These are phyloP conservation scores for Colletotrichum scovillei DNA, from an alignment of 2,329 filamentous ascomycete species.

Conservation along the genomic window DNA sequence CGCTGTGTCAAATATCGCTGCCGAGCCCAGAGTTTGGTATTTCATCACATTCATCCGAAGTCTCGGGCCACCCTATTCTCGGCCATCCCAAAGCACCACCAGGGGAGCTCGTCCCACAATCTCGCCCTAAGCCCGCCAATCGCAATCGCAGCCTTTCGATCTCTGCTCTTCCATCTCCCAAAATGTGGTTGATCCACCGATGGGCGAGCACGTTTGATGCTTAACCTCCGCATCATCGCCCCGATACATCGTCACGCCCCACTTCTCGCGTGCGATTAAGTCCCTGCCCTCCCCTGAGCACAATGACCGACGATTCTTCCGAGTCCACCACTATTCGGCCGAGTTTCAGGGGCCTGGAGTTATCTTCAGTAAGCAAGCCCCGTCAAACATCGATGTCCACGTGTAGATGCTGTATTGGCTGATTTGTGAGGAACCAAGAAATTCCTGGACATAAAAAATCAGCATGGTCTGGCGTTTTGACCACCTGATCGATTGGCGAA, in stretches of 20 bases:
- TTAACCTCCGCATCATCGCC: neutral
- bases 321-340: neutral
- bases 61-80: slow-evolving; percentile 11
- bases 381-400: neutral
- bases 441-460: neutral
- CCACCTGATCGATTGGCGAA: neutral
- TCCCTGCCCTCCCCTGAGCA: neutral
- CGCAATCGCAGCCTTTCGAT: neutral
- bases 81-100: neutral
- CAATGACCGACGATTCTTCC: neutral
- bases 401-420: neutral
- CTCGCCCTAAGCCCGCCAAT: slow-evolving; percentile 16
- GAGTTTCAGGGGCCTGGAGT: neutral
- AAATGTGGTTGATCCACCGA: neutral
- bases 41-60: slow-evolving; percentile 16
- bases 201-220: neutral
- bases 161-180: neutral
- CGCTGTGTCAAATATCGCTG: slow-evolving; percentile 16
- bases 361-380: neutral
- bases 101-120: neutral
- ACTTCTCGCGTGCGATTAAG: neutral
- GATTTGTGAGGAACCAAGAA: neutral
- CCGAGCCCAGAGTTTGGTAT: neutral
- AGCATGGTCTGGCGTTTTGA: neutral
- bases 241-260: slow-evolving; percentile 7